phyloP scores from a whole-genome alignment of 306 rosid species.

The Pterocarpus santalinus region DNA sequence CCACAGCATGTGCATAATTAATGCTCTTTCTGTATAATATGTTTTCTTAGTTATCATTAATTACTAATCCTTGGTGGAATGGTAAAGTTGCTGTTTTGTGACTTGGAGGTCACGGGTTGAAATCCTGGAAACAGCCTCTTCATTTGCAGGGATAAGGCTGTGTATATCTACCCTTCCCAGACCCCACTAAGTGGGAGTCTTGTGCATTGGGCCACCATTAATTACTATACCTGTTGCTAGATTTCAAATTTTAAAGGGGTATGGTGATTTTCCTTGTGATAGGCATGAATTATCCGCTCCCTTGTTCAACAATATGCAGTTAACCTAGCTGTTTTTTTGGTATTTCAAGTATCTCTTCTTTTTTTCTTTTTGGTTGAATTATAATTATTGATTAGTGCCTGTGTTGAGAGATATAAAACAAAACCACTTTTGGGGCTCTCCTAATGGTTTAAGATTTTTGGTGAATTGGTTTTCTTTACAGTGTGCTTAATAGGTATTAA shows the following conservation, averaged over 20 bases:
- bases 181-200: too few relatives aligned
- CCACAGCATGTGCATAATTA: neutral
- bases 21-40: neutral
- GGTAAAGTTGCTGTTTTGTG: too few relatives aligned
- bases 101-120: too few relatives aligned
- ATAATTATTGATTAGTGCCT: slow-evolving; percentile 1
- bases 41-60: neutral
- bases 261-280: too few relatives aligned
- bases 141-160: too few relatives aligned
- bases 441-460: slow-evolving; percentile 18
- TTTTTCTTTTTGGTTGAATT: neutral
- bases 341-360: neutral
- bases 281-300: too few relatives aligned
- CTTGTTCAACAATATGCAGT: neutral
- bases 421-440: slow-evolving; percentile 12
- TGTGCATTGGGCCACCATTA: neutral
- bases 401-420: neutral
- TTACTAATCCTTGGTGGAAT: neutral
- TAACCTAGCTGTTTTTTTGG: neutral
- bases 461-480: neutral
- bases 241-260: too few relatives aligned
- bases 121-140: too few relatives aligned
- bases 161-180: too few relatives aligned
- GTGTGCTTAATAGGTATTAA: slow-evolving; percentile 12
- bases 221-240: neutral